A percentile compares a stretch with the other conserved stretches of the same genome.
Evolutionary conservation across 148 eudicot species (phyloP).

Genomic region (Talinum fruticosum): DNA sequence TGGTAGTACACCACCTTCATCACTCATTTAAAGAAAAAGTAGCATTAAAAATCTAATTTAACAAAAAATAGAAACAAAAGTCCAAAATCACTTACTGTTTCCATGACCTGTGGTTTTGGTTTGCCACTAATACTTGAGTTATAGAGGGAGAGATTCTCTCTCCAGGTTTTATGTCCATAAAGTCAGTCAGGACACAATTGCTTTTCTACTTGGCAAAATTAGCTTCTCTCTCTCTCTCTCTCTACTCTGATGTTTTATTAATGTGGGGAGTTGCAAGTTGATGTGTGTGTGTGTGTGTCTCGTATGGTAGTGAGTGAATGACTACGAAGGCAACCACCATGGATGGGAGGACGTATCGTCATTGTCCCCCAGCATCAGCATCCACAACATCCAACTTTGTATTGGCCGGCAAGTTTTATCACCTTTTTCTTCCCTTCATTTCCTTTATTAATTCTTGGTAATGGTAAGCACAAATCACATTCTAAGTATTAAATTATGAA

Average conservation of each 20-base stretch:
- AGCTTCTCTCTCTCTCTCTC: too few relatives aligned
- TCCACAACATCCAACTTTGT: background rate
- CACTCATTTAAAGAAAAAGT: too few relatives aligned
- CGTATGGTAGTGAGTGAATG: too few relatives aligned
- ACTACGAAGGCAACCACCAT: background rate
- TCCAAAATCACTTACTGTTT: background rate
- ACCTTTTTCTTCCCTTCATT: background rate
- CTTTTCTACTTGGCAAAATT: background rate
- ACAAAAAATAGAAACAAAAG: too few relatives aligned
- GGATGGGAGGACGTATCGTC: background rate
- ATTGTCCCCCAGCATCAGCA: background rate
- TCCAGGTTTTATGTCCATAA: background rate
- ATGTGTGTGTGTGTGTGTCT: background rate
- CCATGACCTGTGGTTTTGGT: background rate
- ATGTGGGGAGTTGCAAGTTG: background rate
- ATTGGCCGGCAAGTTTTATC: constrained; percentile 3
- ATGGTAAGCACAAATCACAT: background rate
- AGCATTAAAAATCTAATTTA: too few relatives aligned
- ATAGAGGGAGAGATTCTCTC: background rate
- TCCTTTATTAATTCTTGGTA: background rate
- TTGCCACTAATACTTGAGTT: background rate
- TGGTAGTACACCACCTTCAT: too few relatives aligned
- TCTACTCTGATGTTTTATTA: too few relatives aligned
- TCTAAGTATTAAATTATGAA: too few relatives aligned
- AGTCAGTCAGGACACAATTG: background rate